phyloP scores from a whole-genome alignment of 2,329 filamentous ascomycete species.

The Verticillium alfalfae region DNA sequence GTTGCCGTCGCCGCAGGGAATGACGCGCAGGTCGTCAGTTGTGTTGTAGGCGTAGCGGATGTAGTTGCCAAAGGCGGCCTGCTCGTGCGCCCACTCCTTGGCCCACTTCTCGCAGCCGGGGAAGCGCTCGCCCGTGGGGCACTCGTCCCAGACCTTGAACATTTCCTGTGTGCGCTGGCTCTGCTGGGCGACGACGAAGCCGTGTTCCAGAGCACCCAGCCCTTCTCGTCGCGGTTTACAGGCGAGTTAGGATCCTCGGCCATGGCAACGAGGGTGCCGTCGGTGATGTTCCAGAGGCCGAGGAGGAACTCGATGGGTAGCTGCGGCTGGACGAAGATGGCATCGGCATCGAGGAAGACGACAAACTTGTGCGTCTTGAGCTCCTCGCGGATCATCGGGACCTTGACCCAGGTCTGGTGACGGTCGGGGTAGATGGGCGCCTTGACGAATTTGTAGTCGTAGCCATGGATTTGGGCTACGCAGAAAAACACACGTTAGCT shows the following conservation, averaged over 20 bases:
- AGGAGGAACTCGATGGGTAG: constrained; percentile 42
- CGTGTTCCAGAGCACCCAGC: constrained; percentile 29
- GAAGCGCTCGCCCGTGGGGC: constrained; percentile 11
- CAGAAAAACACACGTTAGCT: not conserved
- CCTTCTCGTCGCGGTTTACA: constrained; percentile 29
- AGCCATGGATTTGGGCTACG: constrained; percentile 38
- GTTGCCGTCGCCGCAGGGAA: constrained; percentile 18
- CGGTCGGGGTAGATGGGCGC: constrained; percentile 32
- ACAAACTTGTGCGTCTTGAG: constrained; percentile 33
- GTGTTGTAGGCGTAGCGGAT: constrained; percentile 18
- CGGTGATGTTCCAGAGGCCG: constrained; percentile 36
- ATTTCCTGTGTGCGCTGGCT: constrained; percentile 10
- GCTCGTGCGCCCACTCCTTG: constrained; percentile 19
- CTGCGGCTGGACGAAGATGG: constrained; percentile 31
- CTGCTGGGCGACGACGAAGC: constrained; percentile 34
- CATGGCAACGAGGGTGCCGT: constrained; percentile 35
- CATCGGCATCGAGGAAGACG: constrained; percentile 39
- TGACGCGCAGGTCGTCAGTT: constrained; percentile 12
- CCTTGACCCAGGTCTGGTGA: constrained; percentile 40
- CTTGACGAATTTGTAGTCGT: constrained; percentile 41
- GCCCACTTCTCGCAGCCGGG: constrained; percentile 14
- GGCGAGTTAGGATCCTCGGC: constrained; percentile 34
- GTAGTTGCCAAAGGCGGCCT: constrained; percentile 18
- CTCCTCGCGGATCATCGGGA: constrained; percentile 29
- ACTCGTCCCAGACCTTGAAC: constrained; percentile 7